These are phyloP conservation scores for Bauhinia variegata DNA, from an alignment of 306 rosid genomes.

Conservation along the genomic window DNA sequence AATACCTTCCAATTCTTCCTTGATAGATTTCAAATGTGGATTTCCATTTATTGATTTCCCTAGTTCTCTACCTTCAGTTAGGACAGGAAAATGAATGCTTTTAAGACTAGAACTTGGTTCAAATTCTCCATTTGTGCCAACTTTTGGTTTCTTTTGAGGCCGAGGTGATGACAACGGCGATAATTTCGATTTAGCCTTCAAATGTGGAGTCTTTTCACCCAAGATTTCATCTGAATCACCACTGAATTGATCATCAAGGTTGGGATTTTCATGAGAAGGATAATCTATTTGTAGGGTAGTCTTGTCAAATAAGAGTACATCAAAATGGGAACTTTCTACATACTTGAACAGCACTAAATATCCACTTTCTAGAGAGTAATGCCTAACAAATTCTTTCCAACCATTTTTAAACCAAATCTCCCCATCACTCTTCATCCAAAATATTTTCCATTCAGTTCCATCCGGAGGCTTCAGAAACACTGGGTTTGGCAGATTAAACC, in stretches of 20 bases:
- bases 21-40: too few relatives aligned
- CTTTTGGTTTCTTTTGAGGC: slow-evolving; percentile 27
- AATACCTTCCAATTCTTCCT: slow-evolving; percentile 14
- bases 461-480: slow-evolving; percentile 37
- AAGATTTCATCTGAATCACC: slow-evolving; percentile 9
- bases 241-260: not conserved
- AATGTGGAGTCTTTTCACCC: slow-evolving; percentile 5
- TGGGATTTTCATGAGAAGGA: not conserved
- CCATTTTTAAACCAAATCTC: slow-evolving; percentile 6
- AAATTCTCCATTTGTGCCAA: not conserved
- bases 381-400: slow-evolving; percentile 5
- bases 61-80: not conserved
- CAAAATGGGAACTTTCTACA: slow-evolving; percentile 1
- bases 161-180: slow-evolving; percentile 1
- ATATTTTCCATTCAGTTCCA: slow-evolving; percentile 36
- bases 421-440: slow-evolving; percentile 6
- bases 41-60: not conserved
- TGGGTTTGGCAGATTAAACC: slow-evolving; percentile 16
- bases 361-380: slow-evolving; percentile 17
- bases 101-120: not conserved
- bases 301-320: slow-evolving; percentile 15
- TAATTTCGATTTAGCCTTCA: slow-evolving; percentile 28
- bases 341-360: slow-evolving; percentile 31
- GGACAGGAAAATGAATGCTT: not conserved
- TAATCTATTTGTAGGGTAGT: slow-evolving; percentile 34